Evolutionary conservation across 2,329 filamentous ascomycete genomes (phyloP).

Genomic region (Sporothrix dimorphospora): DNA sequence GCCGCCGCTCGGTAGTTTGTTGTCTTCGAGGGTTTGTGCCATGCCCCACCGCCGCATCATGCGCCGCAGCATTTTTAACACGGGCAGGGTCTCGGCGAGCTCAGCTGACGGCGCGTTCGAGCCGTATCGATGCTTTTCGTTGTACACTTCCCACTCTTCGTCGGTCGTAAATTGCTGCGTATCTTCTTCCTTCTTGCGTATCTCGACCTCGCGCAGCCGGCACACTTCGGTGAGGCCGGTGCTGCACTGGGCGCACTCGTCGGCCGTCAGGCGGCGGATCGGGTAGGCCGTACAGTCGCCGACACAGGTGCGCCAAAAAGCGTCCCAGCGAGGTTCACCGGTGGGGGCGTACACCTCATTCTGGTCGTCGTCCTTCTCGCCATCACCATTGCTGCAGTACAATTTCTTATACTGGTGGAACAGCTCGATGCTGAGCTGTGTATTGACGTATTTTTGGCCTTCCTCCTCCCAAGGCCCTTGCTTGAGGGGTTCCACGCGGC

Average conservation of each 20-base stretch:
- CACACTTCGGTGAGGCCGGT: background rate
- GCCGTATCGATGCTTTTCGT: background rate
- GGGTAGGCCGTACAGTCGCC: constrained; percentile 30
- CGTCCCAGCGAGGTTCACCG: constrained; percentile 19
- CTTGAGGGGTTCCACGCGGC: constrained; percentile 16
- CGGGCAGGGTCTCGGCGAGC: background rate
- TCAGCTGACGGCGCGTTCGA: background rate
- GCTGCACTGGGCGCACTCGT: background rate
- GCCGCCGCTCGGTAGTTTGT: background rate
- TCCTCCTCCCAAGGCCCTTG: constrained; percentile 20
- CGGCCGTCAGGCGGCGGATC: constrained; percentile 11
- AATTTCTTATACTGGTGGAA: constrained; percentile 7
- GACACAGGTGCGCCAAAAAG: constrained; percentile 29
- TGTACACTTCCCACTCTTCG: background rate
- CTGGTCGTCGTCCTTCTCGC: background rate
- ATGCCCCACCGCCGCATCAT: constrained; percentile 25
- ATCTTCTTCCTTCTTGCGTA: background rate
- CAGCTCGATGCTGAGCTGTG: background rate
- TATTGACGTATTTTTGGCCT: background rate
- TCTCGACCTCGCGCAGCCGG: background rate
- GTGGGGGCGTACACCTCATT: constrained; percentile 7
- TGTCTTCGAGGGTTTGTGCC: background rate
- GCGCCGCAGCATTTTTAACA: background rate
- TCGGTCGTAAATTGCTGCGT: constrained; percentile 5
- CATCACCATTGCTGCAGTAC: background rate